Evolutionary conservation across 257 asterid species (phyloP), one percentile per base, ranked within the genome.

Genomic region (Eustoma russellianum): DNA sequence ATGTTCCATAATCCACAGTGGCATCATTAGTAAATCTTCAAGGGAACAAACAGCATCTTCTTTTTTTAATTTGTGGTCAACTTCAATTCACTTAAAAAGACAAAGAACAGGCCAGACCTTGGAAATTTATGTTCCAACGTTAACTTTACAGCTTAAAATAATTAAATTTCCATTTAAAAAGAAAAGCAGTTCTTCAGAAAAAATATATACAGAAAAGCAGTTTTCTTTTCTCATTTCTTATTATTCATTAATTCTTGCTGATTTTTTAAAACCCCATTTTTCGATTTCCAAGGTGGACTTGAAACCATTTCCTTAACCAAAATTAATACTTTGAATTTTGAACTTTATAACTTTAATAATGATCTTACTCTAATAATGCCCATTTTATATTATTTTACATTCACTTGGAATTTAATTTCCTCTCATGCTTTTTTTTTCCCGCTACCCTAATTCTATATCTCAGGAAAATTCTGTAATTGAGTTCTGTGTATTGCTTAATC

Each of bases 201-300:
- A 24, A 2, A 24, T 2, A 24, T 4, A 24, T 24, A 24, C 2
- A 28, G 16, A 55, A 61, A 46, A 54, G 9, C 41, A 15, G 53
- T 46, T 69, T 61, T 59, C 38, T 57, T 63, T 79, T 62, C 71
- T 67, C 50, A 67, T 61, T 70, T 74, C 67, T 59, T 56, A 63
- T 59, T 38, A 5, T 7, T 60, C 70, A 64, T 67, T 64, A 67
- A 74, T 62, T 86, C 80, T 85, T 55, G 53, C 62, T 63, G 53
- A 45, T 43, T 72, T 65, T 75, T 68, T 62, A 45, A 74, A 74
- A 75, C 62, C 57, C 61, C 50, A 60, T 60, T 76, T 85, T 74
- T 81, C 71, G 81, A 72, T 77, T 81, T 81, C 79, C 89, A 77
- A 83, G 85, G 68, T 86, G 94, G 95, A 81, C 83, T 76, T 79